These are phyloP conservation scores for Parafenestella ontariensis DNA, from an alignment of 2,329 filamentous ascomycete species.

Conservation along the genomic window DNA sequence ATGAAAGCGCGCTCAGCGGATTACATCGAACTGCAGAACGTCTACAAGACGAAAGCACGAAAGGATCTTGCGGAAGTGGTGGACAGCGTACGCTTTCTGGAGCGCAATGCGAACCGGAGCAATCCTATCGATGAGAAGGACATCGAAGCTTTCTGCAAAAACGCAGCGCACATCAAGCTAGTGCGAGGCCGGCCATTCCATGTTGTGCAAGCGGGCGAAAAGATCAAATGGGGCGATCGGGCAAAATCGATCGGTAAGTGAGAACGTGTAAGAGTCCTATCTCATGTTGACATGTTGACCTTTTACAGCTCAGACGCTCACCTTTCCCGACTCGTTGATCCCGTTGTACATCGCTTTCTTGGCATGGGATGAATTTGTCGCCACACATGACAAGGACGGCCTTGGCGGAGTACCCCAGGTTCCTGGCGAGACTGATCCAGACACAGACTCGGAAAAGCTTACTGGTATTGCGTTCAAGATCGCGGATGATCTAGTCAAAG, in stretches of 20 bases:
- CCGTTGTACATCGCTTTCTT: slow-evolving; percentile 60
- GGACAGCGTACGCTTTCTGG: slow-evolving; percentile 64
- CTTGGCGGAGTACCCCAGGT: slow-evolving; percentile 44
- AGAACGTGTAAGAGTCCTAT: background rate
- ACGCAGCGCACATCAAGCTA: slow-evolving; percentile 89
- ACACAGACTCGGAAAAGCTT: slow-evolving; percentile 50
- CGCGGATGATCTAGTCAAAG: slow-evolving; percentile 51
- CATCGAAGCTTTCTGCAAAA: slow-evolving; percentile 93
- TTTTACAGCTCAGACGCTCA: slow-evolving; percentile 45
- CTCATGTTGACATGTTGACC: slow-evolving; percentile 16
- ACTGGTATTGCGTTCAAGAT: slow-evolving; percentile 53
- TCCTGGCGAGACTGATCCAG: slow-evolving; percentile 45
- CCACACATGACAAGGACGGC: slow-evolving; percentile 48
- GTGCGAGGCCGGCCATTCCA: slow-evolving; percentile 70
- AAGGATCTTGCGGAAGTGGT: slow-evolving; percentile 79
- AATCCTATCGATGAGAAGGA: slow-evolving; percentile 69
- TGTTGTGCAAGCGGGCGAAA: slow-evolving; percentile 52
- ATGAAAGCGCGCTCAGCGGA: slow-evolving; percentile 95
- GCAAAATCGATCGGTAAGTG: slow-evolving; percentile 62
- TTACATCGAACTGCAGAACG: slow-evolving; percentile 88
- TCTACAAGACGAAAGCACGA: slow-evolving; percentile 90
- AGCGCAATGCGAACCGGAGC: slow-evolving; percentile 58
- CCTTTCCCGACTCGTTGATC: slow-evolving; percentile 55
- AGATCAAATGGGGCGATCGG: slow-evolving; percentile 56
- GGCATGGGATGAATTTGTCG: slow-evolving; percentile 57